Evolutionary conservation across 176 grass and related monocot species (phyloP).

Genomic region (Lolium rigidum): DNA sequence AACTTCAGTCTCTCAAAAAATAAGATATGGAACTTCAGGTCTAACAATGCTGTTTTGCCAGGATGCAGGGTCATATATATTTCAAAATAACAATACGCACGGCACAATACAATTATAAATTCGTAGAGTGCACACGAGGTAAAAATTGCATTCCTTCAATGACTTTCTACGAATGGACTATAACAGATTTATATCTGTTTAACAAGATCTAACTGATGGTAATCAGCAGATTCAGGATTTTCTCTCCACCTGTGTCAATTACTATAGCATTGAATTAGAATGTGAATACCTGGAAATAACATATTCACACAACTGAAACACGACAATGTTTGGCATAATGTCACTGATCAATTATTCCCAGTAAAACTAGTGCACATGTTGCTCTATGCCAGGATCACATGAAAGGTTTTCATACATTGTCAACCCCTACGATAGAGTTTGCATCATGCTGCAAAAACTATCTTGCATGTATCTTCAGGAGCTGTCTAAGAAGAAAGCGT

Average conservation of each 20-base stretch:
- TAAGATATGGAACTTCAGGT: too few species aligned
- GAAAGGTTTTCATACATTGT: background rate
- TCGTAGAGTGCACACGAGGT: background rate
- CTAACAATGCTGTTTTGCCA: too few species aligned
- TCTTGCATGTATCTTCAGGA: constrained; percentile 24
- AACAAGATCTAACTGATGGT: too few species aligned
- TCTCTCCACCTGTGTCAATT: background rate
- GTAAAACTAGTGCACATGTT: constrained; percentile 15
- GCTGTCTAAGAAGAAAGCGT: constrained; percentile 58
- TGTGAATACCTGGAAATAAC: constrained; percentile 14
- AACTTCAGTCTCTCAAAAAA: too few species aligned
- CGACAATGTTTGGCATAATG: background rate
- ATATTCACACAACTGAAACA: constrained; percentile 19
- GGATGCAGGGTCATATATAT: too few species aligned
- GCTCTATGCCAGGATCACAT: background rate
- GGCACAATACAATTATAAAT: background rate
- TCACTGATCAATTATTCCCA: constrained; percentile 8
- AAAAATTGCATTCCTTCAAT: background rate
- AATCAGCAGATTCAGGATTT: too few species aligned
- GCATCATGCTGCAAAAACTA: constrained; percentile 3
- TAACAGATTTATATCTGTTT: background rate
- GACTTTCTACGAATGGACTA: background rate
- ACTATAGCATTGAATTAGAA: background rate
- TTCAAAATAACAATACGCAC: background rate
- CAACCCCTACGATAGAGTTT: background rate